Evolutionary conservation across 116 monocot genomes (phyloP), one percentile per base, ranked within the genome.

Genomic region (Papilionanthe hybrid): DNA sequence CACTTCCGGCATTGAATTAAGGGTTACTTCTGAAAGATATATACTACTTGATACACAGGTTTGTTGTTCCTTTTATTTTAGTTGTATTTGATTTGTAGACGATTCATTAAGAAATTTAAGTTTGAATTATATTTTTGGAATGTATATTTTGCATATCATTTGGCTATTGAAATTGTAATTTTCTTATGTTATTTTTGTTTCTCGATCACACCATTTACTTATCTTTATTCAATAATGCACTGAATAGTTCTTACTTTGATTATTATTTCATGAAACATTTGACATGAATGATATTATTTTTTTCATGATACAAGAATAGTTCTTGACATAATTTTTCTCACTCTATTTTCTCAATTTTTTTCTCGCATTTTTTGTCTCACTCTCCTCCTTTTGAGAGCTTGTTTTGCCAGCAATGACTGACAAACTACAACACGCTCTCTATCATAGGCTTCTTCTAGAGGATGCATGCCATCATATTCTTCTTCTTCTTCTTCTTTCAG

Each of bases 21-120:
- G 97, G 83, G 85, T 94, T 84, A 94, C 97, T 75, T 28, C 87
- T 72, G 97, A 98, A 84, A 83, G 97, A 32, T 55, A 94, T 77
- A 92, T 98, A 83, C 94, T 98, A 72, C 86, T 98, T 55, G 97
- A 98, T 86, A 56, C 87, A n/a, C 97, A 98, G 94, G 97, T 98
- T 77, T 77, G 78, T n/a, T 37, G 6, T n/a, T 18, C 57, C 22
- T 30, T 41, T 17, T 82, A 10, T 19, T 77, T 72, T 49, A 22
- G 7, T 82, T 72, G 66, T 32, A 18, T 55, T 67, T 19, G 2
- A 29, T 60, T 17, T 58, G 9, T 1, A 20, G 48, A 32, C 42
- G 25, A 17, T 28, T 77, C 12, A 10, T 32, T 37, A 56, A 57
- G 18, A 58, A 13, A 53, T 37, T 20, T 41, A 57, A 56, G 2